These are phyloP conservation scores for Nannizzia gypsea DNA, from an alignment of 2,329 filamentous ascomycete species.

Conservation along the genomic window DNA sequence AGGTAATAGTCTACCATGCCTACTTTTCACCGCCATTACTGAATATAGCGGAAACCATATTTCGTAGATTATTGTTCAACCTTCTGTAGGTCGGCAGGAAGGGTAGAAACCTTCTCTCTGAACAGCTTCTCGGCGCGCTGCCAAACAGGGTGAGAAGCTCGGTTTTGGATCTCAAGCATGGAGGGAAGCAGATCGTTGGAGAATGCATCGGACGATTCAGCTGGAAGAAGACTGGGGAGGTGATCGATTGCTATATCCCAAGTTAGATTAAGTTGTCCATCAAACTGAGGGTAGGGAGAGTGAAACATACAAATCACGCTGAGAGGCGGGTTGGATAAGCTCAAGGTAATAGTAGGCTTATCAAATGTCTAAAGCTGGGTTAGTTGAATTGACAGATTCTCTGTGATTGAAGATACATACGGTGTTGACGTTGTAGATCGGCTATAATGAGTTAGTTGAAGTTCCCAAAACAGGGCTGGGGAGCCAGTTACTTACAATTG, in stretches of 20 bases:
- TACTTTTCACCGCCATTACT: neutral
- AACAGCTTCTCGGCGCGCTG: conserved; percentile 72
- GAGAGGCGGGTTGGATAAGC: conserved; percentile 48
- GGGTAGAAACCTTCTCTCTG: conserved; percentile 62
- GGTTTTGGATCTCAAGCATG: conserved; percentile 64
- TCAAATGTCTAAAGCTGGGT: conserved; percentile 50
- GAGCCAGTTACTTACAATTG: conserved; percentile 21
- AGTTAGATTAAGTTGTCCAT: neutral
- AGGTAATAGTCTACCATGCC: neutral
- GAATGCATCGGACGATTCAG: conserved; percentile 80
- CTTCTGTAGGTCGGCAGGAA: conserved; percentile 40
- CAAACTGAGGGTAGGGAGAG: neutral
- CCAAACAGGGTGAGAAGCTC: conserved; percentile 64
- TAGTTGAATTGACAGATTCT: neutral
- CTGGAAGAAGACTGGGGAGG: conserved; percentile 67
- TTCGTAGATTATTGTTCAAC: conserved; percentile 3
- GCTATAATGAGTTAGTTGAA: conserved; percentile 24
- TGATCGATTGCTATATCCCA: conserved; percentile 54
- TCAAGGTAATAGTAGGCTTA: conserved; percentile 70
- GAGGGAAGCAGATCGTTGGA: conserved; percentile 65
- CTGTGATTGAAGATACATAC: conserved; percentile 8
- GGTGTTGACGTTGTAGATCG: conserved; percentile 73
- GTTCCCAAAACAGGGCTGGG: neutral
- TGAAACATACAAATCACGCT: conserved; percentile 55
- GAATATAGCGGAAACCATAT: neutral